Evolutionary conservation across 2,329 filamentous ascomycete genomes (phyloP).

Genomic region (Botryotinia calthae): DNA sequence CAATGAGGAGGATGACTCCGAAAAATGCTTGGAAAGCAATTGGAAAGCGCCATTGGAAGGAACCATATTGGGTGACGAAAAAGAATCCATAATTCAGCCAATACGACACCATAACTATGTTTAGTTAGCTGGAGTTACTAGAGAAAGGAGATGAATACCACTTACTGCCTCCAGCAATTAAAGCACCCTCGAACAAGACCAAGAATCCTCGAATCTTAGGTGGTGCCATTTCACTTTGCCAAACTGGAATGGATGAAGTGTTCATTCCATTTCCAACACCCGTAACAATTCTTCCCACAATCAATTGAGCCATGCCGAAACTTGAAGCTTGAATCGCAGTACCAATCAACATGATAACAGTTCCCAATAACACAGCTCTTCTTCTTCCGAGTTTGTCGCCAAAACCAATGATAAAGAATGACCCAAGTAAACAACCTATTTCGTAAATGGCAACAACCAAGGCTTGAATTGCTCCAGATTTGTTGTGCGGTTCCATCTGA

Average conservation of each 20-base stretch:
- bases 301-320: conserved; percentile 51
- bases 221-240: conserved; percentile 59
- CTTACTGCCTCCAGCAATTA: conserved; percentile 52
- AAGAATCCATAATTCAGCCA: conserved; percentile 62
- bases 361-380: conserved; percentile 55
- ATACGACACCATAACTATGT: conserved; percentile 44
- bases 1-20: conserved; percentile 54
- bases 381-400: conserved; percentile 58
- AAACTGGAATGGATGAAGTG: conserved; percentile 52
- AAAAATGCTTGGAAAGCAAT: conserved; percentile 58
- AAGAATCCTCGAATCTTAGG: conserved; percentile 58
- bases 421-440: conserved; percentile 58
- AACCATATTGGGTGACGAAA: conserved; percentile 50
- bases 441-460: conserved; percentile 57
- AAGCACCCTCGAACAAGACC: conserved; percentile 58
- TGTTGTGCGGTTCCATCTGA: conserved; percentile 29
- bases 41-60: conserved; percentile 59
- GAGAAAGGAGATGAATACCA: neutral
- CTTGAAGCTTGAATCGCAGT: conserved; percentile 46
- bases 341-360: conserved; percentile 57
- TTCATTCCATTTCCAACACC: conserved; percentile 53
- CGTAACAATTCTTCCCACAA: conserved; percentile 50
- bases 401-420: conserved; percentile 54
- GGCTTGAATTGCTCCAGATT: conserved; percentile 39
- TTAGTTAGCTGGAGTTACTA: neutral